These are phyloP conservation scores for Penicillium decumbens DNA, from an alignment of 2,329 filamentous ascomycete species.

Conservation along the genomic window DNA sequence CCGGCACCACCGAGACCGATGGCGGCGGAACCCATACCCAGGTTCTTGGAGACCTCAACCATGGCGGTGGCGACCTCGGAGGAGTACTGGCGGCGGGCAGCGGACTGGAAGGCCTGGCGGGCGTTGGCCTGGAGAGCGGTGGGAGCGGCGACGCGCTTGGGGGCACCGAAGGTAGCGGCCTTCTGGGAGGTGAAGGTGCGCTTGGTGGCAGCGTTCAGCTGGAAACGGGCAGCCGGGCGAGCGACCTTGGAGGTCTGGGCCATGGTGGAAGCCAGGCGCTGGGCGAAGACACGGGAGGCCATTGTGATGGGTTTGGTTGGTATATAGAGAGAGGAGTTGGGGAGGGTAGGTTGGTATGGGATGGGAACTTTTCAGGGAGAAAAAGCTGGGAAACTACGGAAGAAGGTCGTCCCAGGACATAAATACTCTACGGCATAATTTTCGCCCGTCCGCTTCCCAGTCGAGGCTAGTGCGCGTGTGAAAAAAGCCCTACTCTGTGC, in stretches of 20 bases:
- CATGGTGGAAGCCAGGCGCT: conserved; percentile 64
- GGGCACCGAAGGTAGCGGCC: conserved; percentile 59
- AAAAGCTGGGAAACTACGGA: conserved; percentile 36
- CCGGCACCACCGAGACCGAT: conserved; percentile 88
- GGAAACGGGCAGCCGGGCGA: conserved; percentile 66
- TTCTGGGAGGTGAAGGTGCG: conserved; percentile 57
- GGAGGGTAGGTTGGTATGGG: conserved; percentile 19
- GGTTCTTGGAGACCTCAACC: conserved; percentile 86
- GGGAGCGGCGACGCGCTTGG: conserved; percentile 68
- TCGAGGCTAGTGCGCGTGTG: conserved; percentile 30
- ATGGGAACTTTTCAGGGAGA: conserved; percentile 31
- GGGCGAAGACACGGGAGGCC: conserved; percentile 73
- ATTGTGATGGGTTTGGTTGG: conserved; percentile 61
- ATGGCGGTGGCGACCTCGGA: conserved; percentile 80
- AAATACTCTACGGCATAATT: conserved; percentile 40
- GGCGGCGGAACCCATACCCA: conserved; percentile 83
- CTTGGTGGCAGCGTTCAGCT: conserved; percentile 63
- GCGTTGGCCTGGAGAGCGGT: conserved; percentile 63
- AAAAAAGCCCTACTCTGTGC: conserved; percentile 30
- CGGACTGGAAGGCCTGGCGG: conserved; percentile 55
- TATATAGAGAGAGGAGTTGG: conserved; percentile 21
- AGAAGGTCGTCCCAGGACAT: conserved; percentile 30
- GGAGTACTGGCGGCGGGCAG: conserved; percentile 72
- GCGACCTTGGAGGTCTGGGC: conserved; percentile 72
- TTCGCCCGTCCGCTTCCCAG: conserved; percentile 34